Evolutionary conservation across 352 stramenopile genomes (phyloP).

Genomic region (Plasmopara halstedii): DNA sequence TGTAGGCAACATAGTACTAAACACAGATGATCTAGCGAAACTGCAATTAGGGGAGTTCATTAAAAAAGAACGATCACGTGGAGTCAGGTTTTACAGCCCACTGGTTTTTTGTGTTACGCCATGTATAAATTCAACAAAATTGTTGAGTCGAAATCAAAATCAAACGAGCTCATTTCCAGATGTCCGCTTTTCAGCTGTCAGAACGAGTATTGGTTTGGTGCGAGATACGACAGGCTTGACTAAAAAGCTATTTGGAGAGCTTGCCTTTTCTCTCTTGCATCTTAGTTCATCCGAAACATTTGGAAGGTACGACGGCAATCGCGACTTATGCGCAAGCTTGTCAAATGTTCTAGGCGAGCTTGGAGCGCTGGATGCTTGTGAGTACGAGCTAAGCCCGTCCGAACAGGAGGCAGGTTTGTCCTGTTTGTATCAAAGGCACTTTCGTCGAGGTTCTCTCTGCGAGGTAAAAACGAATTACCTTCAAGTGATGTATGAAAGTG

Average conservation of each 20-base stretch:
- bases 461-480: constrained; percentile 44
- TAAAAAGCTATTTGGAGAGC: constrained; percentile 26
- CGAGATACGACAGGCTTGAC: constrained; percentile 11
- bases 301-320: constrained; percentile 2
- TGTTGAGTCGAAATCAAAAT: not conserved
- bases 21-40: constrained; percentile 11
- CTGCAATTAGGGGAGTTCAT: constrained; percentile 62
- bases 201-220: constrained; percentile 22
- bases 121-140: not conserved
- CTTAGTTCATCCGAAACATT: constrained; percentile 27
- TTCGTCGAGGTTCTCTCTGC: constrained; percentile 44
- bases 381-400: constrained; percentile 56
- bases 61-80: constrained; percentile 31
- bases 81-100: constrained; percentile 50
- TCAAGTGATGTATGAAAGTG: constrained; percentile 46
- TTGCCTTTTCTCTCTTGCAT: constrained; percentile 50
- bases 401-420: constrained; percentile 38
- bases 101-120: constrained; percentile 5
- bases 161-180: constrained; percentile 6
- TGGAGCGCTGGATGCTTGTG: constrained; percentile 44
- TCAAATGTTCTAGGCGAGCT: constrained; percentile 61
- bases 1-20: not conserved
- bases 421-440: constrained; percentile 45
- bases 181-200: constrained; percentile 20
- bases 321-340: constrained; percentile 20